Conservation (phyloP, 1,284 basidiomycete genomes). For the Gymnopus androsaceus region DNA sequence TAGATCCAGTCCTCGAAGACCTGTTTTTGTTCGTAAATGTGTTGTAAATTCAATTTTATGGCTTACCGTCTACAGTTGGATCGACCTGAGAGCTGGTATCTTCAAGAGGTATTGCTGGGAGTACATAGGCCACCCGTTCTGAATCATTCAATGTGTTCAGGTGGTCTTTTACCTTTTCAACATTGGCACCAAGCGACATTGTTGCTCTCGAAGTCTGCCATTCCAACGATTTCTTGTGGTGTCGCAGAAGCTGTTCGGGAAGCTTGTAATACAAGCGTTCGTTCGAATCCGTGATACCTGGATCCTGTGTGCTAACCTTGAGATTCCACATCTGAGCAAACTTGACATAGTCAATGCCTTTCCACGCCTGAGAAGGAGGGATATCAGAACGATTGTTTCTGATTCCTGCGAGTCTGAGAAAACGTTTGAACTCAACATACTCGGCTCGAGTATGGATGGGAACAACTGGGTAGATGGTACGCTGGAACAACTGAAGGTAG, state of each 20-base stretch:
- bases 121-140: not conserved
- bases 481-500: conserved; percentile 16
- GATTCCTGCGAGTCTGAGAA: not conserved
- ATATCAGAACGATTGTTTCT: not conserved
- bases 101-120: conserved; percentile 4
- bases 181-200: conserved; percentile 1
- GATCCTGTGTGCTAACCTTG: conserved; percentile 6
- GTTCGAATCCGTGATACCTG: conserved; percentile 2
- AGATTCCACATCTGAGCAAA: conserved; percentile 16
- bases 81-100: not conserved
- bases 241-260: conserved; percentile 16
- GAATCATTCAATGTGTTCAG: not conserved
- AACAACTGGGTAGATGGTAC: conserved; percentile 7
- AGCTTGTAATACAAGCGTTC: conserved; percentile 19
- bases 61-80: conserved; percentile 6
- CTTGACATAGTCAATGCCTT: conserved; percentile 5
- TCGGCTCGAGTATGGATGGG: conserved; percentile 14
- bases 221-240: conserved; percentile 33
- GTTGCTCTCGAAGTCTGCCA: conserved; percentile 23
- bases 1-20: conserved; percentile 7
- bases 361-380: conserved; percentile 1
- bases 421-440: conserved; percentile 7
- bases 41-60: not conserved
- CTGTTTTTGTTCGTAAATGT: not conserved
- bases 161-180: not conserved